Evolutionary conservation across 805 yeast species (phyloP).

Genomic region (Groenewaldozyma tartarivorans): DNA sequence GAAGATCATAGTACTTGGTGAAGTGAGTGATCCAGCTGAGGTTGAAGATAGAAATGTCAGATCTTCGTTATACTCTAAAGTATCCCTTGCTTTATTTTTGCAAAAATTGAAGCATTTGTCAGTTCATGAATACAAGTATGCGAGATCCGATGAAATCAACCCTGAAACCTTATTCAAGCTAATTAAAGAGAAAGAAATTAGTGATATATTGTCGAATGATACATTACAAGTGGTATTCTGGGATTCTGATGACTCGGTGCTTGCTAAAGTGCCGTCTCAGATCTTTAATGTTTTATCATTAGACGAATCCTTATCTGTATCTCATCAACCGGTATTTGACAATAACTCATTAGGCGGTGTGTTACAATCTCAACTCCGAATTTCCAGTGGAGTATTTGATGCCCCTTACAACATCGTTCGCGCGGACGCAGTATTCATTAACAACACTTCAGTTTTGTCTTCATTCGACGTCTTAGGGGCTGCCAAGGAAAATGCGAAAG

Average conservation of each 20-base stretch:
- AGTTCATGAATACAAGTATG: conserved; percentile 26
- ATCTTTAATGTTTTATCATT: conserved; percentile 63
- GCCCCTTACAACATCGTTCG: conserved; percentile 35
- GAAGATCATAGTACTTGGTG: conserved; percentile 61
- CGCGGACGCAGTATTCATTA: conserved; percentile 59
- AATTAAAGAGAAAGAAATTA: not conserved
- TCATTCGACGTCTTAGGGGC: conserved; percentile 55
- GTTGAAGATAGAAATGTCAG: conserved; percentile 26
- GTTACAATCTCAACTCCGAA: conserved; percentile 51
- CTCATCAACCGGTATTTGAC: conserved; percentile 60
- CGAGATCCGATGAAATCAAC: conserved; percentile 16
- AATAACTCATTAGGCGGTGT: conserved; percentile 65
- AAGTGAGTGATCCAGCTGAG: conserved; percentile 31
- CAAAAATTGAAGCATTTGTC: conserved; percentile 10
- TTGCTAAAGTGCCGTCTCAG: conserved; percentile 48
- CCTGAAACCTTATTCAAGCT: conserved; percentile 13
- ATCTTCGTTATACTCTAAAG: conserved; percentile 55
- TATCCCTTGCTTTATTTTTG: conserved; percentile 58
- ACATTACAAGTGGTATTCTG: conserved; percentile 41
- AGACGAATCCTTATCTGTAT: conserved; percentile 37
- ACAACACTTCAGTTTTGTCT: conserved; percentile 45
- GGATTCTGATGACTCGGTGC: conserved; percentile 54
- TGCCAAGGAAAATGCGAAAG: conserved; percentile 44
- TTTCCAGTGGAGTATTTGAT: conserved; percentile 30
- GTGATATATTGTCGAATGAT: conserved; percentile 22